phyloP scores from a whole-genome alignment of 2,329 filamentous ascomycete species.

The Trichoderma harzianum region DNA sequence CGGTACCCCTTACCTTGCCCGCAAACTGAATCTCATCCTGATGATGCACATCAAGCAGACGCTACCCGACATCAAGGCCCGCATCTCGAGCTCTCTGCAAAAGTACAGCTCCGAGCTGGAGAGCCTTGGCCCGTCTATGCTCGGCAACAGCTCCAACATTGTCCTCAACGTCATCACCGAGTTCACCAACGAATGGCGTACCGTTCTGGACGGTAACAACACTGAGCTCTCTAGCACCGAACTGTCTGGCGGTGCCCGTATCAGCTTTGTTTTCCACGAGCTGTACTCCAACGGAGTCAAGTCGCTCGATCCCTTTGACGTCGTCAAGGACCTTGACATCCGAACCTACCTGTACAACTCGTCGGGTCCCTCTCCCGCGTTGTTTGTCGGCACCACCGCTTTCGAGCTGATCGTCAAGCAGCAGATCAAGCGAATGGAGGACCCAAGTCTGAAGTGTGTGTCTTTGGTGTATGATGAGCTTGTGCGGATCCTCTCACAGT shows the following conservation, averaged over 20 bases:
- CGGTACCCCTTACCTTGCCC: slow-evolving; percentile 92
- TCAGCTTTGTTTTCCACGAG: slow-evolving; percentile 99
- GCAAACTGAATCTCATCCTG: slow-evolving; percentile 95
- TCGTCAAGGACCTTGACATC: slow-evolving; percentile 96
- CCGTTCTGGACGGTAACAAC: slow-evolving; percentile 93
- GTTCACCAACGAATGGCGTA: slow-evolving; percentile 96
- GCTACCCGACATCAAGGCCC: slow-evolving; percentile 94
- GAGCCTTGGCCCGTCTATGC: slow-evolving; percentile 85
- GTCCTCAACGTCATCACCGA: slow-evolving; percentile 98
- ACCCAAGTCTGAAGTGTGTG: slow-evolving; percentile 95
- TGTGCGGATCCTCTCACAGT: slow-evolving; percentile 87
- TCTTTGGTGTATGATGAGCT: slow-evolving; percentile 96
- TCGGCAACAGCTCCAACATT: slow-evolving; percentile 94
- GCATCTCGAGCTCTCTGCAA: slow-evolving; percentile 87
- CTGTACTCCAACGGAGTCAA: slow-evolving; percentile 97
- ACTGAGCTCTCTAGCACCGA: slow-evolving; percentile 92
- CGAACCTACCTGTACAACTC: slow-evolving; percentile 98
- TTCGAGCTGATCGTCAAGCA: slow-evolving; percentile 99
- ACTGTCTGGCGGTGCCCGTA: slow-evolving; percentile 93
- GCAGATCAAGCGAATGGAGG: slow-evolving; percentile 93
- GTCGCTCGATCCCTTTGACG: slow-evolving; percentile 94
- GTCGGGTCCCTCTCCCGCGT: slow-evolving; percentile 91
- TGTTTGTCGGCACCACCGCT: slow-evolving; percentile 97
- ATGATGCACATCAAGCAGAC: slow-evolving; percentile 99
- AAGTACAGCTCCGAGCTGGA: slow-evolving; percentile 85